phyloP scores from a whole-genome alignment of 345 rosid species.

The Aquilaria sinensis region DNA sequence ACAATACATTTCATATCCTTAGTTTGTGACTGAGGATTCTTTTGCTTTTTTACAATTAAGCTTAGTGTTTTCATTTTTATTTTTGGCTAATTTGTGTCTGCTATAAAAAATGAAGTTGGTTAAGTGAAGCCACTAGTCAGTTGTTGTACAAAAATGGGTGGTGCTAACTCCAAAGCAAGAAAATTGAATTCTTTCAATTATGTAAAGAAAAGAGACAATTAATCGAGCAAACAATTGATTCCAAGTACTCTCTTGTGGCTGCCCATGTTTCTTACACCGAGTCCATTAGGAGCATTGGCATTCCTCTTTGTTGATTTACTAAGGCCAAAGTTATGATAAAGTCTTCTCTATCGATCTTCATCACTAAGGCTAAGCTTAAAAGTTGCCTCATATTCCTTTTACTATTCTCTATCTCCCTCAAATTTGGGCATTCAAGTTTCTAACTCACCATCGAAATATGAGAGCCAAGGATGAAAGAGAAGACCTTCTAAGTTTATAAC shows the following conservation, averaged over 20 bases:
- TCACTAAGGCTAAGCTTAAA: constrained; percentile 56
- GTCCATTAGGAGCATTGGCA: constrained; percentile 69
- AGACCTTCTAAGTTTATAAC: too few species aligned
- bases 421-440: constrained; percentile 36
- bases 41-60: too few species aligned
- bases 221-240: constrained; percentile 42
- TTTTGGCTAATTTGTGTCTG: too few species aligned
- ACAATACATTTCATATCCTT: too few species aligned
- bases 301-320: constrained; percentile 67
- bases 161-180: constrained; percentile 59
- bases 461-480: too few species aligned
- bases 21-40: too few species aligned
- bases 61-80: too few species aligned
- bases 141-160: constrained; percentile 50
- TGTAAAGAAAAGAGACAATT: constrained; percentile 54
- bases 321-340: constrained; percentile 41
- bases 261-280: constrained; percentile 80
- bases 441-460: constrained; percentile 30
- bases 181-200: constrained; percentile 51
- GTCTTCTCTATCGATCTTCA: constrained; percentile 53
- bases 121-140: constrained; percentile 16
- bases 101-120: constrained; percentile 10
- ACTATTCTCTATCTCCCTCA: constrained; percentile 62
- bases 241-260: constrained; percentile 78
- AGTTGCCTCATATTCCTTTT: constrained; percentile 58